Percentiles rank a stretch among this genome's conserved stretches.
These are phyloP conservation scores for Azolla pinnata DNA, from an alignment of 75 land plant genomes.

Conservation along the genomic window DNA sequence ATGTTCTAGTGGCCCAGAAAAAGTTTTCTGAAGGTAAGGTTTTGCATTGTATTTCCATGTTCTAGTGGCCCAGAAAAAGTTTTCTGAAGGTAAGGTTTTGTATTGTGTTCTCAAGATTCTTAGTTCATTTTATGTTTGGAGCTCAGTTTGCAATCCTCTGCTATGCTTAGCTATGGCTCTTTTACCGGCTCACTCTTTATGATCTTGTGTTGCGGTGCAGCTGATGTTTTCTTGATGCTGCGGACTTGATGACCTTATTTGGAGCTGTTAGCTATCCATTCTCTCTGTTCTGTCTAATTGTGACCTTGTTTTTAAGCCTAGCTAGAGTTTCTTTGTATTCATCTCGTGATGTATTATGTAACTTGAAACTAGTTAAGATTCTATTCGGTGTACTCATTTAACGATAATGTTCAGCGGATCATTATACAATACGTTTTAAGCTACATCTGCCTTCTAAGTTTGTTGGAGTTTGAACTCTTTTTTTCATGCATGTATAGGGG, in stretches of 20 bases:
- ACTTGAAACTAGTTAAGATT: not conserved
- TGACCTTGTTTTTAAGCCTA: too few species aligned
- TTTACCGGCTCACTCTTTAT: too few species aligned
- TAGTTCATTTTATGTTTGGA: too few species aligned
- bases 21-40: constrained; percentile 17
- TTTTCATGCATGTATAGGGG: constrained; percentile 35
- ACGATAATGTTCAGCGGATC: too few species aligned
- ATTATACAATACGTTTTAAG: not conserved
- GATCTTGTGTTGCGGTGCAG: too few species aligned
- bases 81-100: constrained; percentile 16
- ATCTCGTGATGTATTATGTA: not conserved
- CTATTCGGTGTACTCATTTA: too few species aligned
- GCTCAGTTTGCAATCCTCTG: too few species aligned
- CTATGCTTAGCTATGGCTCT: too few species aligned
- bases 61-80: not conserved
- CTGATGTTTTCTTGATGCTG: too few species aligned
- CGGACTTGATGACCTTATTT: too few species aligned
- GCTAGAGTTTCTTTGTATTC: not conserved
- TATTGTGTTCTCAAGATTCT: not conserved
- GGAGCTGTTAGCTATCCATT: too few species aligned
- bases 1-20: not conserved
- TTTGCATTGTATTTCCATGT: not conserved
- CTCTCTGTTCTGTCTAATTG: too few species aligned
- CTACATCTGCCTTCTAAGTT: not conserved
- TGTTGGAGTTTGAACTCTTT: not conserved